phyloP scores from a whole-genome alignment of 2,329 filamentous ascomycete genomes.

The Chaetomium olivaceum region DNA sequence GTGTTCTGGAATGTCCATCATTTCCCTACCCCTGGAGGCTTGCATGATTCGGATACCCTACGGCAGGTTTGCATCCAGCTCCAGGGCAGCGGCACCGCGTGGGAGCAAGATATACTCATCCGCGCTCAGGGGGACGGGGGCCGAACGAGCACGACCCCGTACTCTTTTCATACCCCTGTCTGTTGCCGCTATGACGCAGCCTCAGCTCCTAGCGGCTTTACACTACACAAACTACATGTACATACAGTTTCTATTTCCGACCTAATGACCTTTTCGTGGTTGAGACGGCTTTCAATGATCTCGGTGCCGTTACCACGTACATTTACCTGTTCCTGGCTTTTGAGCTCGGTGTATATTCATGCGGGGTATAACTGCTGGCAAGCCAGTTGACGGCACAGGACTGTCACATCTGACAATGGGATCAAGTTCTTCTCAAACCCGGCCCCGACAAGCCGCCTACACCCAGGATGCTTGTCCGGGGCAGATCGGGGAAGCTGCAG shows the following conservation, averaged over 20 bases:
- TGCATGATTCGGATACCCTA: background rate
- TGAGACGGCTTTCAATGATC: background rate
- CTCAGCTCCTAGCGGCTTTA: background rate
- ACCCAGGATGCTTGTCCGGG: background rate
- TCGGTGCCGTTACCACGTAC: background rate
- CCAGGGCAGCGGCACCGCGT: background rate
- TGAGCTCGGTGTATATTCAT: background rate
- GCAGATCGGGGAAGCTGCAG: background rate
- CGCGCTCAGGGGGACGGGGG: background rate
- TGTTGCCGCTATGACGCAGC: conserved; percentile 4
- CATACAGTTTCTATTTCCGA: background rate
- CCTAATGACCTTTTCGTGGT: background rate
- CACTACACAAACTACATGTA: background rate
- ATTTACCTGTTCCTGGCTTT: background rate
- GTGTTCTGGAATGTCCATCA: background rate
- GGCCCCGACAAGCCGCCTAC: background rate
- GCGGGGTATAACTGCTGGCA: background rate
- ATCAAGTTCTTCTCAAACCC: background rate
- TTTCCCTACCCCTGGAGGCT: background rate
- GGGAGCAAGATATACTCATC: background rate
- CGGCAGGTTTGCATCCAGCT: background rate
- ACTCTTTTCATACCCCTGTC: background rate
- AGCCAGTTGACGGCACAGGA: background rate
- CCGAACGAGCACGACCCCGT: background rate
- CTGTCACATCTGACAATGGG: background rate